These are phyloP conservation scores for Sporothrix brunneoviolacea DNA, from an alignment of 2,329 filamentous ascomycete genomes.

Conservation along the genomic window DNA sequence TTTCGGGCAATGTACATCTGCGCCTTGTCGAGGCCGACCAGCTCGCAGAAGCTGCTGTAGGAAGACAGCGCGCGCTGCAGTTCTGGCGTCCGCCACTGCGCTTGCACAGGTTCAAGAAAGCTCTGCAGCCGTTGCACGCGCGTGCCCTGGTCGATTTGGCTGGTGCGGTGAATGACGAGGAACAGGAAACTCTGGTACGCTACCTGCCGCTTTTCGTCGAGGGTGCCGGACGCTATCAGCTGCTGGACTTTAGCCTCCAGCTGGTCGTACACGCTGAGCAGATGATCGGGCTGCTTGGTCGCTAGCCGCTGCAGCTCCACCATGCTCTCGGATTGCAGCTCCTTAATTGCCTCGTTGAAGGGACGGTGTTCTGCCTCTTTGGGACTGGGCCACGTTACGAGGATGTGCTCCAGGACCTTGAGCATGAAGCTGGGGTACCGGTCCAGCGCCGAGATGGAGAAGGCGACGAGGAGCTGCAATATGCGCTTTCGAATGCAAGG, in stretches of 20 bases:
- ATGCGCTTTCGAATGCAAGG: conserved; percentile 76
- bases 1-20: conserved; percentile 66
- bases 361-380: conserved; percentile 57
- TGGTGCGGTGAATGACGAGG: conserved; percentile 85
- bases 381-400: conserved; percentile 69
- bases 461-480: conserved; percentile 74
- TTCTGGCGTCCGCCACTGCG: conserved; percentile 68
- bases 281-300: conserved; percentile 83
- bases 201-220: conserved; percentile 77
- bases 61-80: conserved; percentile 64
- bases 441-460: conserved; percentile 74
- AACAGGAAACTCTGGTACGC: conserved; percentile 88
- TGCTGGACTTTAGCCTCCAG: conserved; percentile 78
- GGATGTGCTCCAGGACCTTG: conserved; percentile 82
- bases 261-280: conserved; percentile 80
- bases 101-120: conserved; percentile 76
- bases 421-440: conserved; percentile 76
- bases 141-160: conserved; percentile 61
- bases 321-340: conserved; percentile 77
- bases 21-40: conserved; percentile 73
- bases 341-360: conserved; percentile 85
- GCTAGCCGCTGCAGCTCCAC: conserved; percentile 84
- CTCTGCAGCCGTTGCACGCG: conserved; percentile 65
- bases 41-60: conserved; percentile 70
- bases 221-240: conserved; percentile 62